Conservation (phyloP, 1,284 basidiomycete species). For the Puccinia coronata region DNA sequence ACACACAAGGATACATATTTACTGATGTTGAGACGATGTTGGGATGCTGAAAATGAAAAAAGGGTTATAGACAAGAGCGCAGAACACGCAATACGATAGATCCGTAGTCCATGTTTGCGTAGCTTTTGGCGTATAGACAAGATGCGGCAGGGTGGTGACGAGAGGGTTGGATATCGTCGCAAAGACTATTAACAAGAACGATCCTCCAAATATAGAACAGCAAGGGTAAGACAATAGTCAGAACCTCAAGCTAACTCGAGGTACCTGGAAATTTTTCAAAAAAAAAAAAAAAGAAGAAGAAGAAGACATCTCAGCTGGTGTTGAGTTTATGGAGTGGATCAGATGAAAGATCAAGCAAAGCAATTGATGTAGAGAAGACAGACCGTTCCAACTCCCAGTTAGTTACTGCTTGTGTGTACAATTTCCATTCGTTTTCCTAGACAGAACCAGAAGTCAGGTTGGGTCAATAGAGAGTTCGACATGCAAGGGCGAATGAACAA, state of each 20-base stretch:
- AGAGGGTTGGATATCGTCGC: neutral
- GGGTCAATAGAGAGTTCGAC: neutral
- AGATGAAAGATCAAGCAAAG: neutral
- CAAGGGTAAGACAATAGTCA: neutral
- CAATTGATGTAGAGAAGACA: neutral
- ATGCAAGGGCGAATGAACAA: neutral
- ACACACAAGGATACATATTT: too few species aligned
- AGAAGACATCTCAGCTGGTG: neutral
- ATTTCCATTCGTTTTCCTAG: slow-evolving; percentile 48
- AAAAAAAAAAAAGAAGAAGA: too few species aligned
- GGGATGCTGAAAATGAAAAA: too few species aligned
- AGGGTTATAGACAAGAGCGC: too few species aligned
- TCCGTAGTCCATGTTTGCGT: neutral
- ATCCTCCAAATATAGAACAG: neutral
- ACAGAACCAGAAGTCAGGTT: neutral
- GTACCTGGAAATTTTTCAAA: neutral
- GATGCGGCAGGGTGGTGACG: neutral
- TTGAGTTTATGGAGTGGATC: neutral
- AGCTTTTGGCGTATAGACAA: neutral
- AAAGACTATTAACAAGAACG: neutral
- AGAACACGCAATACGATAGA: neutral
- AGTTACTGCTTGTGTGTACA: slow-evolving; percentile 43
- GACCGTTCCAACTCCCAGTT: slow-evolving; percentile 49
- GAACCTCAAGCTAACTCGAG: neutral
- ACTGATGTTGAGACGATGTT: too few species aligned